These are phyloP conservation scores for Erysimum cheiri DNA, from an alignment of 441 rosid species.

Conservation along the genomic window DNA sequence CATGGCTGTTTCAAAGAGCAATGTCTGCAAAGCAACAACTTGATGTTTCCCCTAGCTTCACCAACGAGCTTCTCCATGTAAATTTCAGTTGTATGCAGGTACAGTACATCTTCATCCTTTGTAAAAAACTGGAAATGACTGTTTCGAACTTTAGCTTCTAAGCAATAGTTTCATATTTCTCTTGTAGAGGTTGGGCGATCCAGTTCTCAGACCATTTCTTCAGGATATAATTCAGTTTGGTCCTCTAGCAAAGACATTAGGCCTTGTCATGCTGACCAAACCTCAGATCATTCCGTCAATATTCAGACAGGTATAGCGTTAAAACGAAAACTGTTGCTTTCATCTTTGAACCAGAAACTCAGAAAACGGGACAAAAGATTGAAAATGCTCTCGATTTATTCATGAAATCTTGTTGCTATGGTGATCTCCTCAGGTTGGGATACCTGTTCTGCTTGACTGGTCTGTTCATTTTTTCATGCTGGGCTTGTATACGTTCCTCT, in stretches of 20 bases:
- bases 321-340: not conserved
- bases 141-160: conserved; percentile 7
- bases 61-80: conserved; percentile 85
- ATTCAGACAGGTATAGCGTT: conserved; percentile 69
- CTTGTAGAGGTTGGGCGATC: conserved; percentile 80
- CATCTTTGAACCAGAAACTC: conserved; percentile 18
- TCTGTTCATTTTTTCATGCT: conserved; percentile 85
- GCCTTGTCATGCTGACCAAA: conserved; percentile 86
- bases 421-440: conserved; percentile 66
- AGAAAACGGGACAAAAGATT: not conserved
- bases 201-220: conserved; percentile 90
- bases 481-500: conserved; percentile 83
- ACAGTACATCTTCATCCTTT: conserved; percentile 29
- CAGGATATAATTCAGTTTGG: conserved; percentile 91
- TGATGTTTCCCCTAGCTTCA: conserved; percentile 70
- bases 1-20: conserved; percentile 96
- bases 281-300: conserved; percentile 85
- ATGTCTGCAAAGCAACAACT: conserved; percentile 86
- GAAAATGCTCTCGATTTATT: not conserved
- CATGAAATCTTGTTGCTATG: conserved; percentile 18
- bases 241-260: conserved; percentile 88
- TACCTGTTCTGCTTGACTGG: conserved; percentile 85
- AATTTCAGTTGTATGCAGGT: conserved; percentile 93
- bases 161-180: conserved; percentile 24
- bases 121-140: conserved; percentile 9